Base-by-base conservation (phyloP, 108 stramenopile genomes). In the Skeletonema menzelii region DNA sequence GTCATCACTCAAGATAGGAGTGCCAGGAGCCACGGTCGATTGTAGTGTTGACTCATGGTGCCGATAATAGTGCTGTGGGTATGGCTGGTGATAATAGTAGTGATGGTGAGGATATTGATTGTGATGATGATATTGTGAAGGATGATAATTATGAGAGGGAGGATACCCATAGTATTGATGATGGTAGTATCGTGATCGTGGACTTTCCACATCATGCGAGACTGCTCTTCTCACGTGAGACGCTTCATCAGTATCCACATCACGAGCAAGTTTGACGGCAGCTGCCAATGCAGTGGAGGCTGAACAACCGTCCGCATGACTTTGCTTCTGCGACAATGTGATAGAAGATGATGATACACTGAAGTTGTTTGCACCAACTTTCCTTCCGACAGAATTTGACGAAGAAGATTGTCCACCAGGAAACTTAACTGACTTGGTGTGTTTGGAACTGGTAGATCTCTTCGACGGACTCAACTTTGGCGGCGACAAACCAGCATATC, bases 401-500 rank as follows among this genome's bases (percentile, higher is more conserved):
- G 22, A 49, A 49, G 20, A 49, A 32, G 27, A 31, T 14, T 40
- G 15, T 13, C 24, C 61, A 35, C 24, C 35, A 6, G 28, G 35
- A 15, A 34, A 35, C 35, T 14, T 37, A 1, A 22, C 63, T 12
- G 49, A 22, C 49, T 49, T 49, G 49, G 5, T 49, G 22, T 49
- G 10, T 42, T 37, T 35, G 38, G 32, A 53, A 56, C 27, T 59
- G 20, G 40, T 55, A 2, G 27, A 15, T 30, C 46, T 59, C 38
- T 40, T 67, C 11, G 72, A 34, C 1, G 67, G 72, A 22, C 72
- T 73, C 8, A 80, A 35, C 46, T 73, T 73, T 56, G 77, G 77
- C 12, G 77, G 65, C 40, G 70, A 72, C 28, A 79, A 30, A 22
- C 70, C 70, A 8, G 77, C 64, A 63, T 71, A 77, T 27, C 56